Conservation (phyloP, 257 asterid genomes). For the Cynanchum wilfordii region DNA sequence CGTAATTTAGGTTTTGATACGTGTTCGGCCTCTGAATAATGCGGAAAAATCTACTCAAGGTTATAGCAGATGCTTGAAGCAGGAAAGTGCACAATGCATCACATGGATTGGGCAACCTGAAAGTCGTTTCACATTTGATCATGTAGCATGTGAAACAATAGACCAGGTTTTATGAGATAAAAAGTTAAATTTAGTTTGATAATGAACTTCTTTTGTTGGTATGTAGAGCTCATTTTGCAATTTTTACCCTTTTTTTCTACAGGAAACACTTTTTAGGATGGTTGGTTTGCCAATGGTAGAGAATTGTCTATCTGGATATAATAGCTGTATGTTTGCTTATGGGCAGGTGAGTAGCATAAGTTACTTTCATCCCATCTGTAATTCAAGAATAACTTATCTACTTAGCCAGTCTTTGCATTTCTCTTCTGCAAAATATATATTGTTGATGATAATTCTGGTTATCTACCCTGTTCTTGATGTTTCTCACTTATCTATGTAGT, state of each 20-base stretch:
- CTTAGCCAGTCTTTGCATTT: background rate
- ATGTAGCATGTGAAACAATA: constrained; percentile 84
- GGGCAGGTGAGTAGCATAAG: constrained; percentile 64
- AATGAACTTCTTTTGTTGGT: constrained; percentile 9
- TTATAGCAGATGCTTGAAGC: constrained; percentile 76
- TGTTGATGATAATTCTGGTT: background rate
- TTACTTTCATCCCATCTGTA: background rate
- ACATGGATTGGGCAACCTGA: constrained; percentile 97
- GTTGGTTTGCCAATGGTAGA: constrained; percentile 99
- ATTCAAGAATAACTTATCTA: background rate
- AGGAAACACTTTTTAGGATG: constrained; percentile 92
- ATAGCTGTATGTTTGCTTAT: constrained; percentile 98
- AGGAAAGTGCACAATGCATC: constrained; percentile 77
- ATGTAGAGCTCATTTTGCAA: constrained; percentile 13
- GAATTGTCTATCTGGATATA: constrained; percentile 93
- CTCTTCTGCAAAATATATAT: background rate
- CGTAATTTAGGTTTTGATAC: constrained; percentile 68
- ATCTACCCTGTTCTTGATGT: background rate
- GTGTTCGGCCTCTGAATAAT: constrained; percentile 73
- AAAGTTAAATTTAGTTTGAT: constrained; percentile 8
- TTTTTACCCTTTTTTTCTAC: constrained; percentile 24
- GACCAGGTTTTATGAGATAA: constrained; percentile 56
- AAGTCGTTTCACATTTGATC: constrained; percentile 86
- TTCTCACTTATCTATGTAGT: background rate
- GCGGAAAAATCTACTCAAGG: constrained; percentile 70